A percentile compares a stretch with the other conserved stretches of the same genome.
These are phyloP conservation scores for Xerocomus amazonicus DNA, from an alignment of 1,284 basidiomycete species.

Conservation along the genomic window DNA sequence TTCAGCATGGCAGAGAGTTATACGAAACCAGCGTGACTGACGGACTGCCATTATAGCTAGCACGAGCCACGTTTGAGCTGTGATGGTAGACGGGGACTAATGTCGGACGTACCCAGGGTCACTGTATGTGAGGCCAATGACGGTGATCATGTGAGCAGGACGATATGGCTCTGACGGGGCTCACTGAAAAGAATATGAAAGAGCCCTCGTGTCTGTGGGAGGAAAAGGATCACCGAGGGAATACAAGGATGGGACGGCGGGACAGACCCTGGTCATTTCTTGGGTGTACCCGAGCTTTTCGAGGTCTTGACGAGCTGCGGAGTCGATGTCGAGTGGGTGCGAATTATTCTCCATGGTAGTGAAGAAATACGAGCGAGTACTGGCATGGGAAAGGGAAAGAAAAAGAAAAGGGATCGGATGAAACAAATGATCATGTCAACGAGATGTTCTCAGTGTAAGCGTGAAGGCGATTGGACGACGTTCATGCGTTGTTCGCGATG, in stretches of 20 bases:
- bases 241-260: too few species aligned
- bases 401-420: too few species aligned
- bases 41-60: constrained; percentile 54
- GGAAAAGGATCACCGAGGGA: neutral
- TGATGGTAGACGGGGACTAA: neutral
- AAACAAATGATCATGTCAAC: too few species aligned
- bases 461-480: constrained; percentile 14
- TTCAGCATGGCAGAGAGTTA: constrained; percentile 4
- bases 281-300: constrained; percentile 49
- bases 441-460: constrained; percentile 12
- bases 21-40: constrained; percentile 26
- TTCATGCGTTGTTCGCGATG: constrained; percentile 30
- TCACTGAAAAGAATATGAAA: constrained; percentile 48
- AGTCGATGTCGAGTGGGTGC: constrained; percentile 17
- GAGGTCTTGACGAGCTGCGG: constrained; percentile 33
- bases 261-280: constrained; percentile 45
- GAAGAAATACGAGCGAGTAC: neutral
- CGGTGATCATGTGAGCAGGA: constrained; percentile 1
- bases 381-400: neutral
- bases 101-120: constrained; percentile 39
- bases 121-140: constrained; percentile 30
- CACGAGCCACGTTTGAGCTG: neutral
- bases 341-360: constrained; percentile 11
- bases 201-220: constrained; percentile 43
- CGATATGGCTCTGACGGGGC: constrained; percentile 13